Conservation (phyloP, 345 rosid genomes). For the Eucalyptus pauciflora region DNA sequence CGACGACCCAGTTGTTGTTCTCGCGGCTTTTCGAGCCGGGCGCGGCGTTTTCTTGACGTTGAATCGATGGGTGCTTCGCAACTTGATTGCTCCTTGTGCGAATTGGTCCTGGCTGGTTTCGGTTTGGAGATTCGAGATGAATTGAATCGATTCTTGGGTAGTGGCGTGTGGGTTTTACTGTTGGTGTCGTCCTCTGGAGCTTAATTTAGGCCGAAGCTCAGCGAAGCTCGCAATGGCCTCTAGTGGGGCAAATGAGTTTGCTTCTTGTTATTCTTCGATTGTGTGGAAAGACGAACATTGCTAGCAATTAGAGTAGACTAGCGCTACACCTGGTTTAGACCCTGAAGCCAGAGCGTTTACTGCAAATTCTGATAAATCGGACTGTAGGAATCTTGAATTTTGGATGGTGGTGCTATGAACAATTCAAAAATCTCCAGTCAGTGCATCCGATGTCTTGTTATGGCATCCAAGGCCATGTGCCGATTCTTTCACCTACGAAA, state of each 20-base stretch:
- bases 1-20: rapidly evolving
- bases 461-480: not conserved
- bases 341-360: not conserved
- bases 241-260: not conserved
- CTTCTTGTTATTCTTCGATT: not conserved
- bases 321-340: not conserved
- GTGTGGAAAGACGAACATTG: not conserved
- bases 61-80: not conserved
- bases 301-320: not conserved
- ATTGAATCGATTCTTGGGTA: not conserved
- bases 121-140: not conserved
- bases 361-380: not conserved
- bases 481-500: not conserved
- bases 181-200: not conserved
- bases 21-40: not conserved
- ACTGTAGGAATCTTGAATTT: not conserved
- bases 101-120: not conserved
- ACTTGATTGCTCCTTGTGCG: not conserved
- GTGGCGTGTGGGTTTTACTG: not conserved
- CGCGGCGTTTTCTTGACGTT: not conserved
- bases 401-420: not conserved
- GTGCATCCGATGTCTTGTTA: not conserved
- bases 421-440: not conserved
- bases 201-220: not conserved
- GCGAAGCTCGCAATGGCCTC: not conserved